phyloP scores from a whole-genome alignment of 768 basidiomycete genomes.

The Amanita pallidorosea region DNA sequence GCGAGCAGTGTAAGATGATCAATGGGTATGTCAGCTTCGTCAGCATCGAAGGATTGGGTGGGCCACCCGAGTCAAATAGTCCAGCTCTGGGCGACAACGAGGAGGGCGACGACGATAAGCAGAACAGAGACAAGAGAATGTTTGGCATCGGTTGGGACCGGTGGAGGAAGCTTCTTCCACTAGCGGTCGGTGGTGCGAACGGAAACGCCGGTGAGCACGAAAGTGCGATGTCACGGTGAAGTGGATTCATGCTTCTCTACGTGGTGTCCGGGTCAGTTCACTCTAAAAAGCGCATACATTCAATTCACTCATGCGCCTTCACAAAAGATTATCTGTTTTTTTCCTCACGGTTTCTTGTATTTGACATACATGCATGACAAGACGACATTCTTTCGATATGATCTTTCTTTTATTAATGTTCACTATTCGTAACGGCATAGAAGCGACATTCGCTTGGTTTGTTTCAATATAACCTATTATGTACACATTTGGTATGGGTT shows the following conservation, averaged over 20 bases:
- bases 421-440: too few relatives aligned
- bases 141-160: constrained; percentile 10
- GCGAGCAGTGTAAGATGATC: constrained; percentile 13
- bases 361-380: background rate
- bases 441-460: background rate
- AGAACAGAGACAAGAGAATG: constrained; percentile 6
- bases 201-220: background rate
- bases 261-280: background rate
- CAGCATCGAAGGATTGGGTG: constrained; percentile 15
- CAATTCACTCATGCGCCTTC: background rate
- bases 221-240: background rate
- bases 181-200: background rate
- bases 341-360: background rate
- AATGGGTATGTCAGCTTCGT: constrained; percentile 16
- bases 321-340: background rate
- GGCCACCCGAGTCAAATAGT: constrained; percentile 10
- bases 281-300: background rate
- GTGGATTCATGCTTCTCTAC: background rate
- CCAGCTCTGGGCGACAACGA: constrained; percentile 8
- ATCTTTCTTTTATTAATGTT: too few relatives aligned
- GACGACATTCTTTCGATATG: too few relatives aligned
- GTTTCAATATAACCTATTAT: constrained; percentile 1
- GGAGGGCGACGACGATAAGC: constrained; percentile 7
- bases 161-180: constrained; percentile 9
- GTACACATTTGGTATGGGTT: constrained; percentile 1